Base-by-base conservation (phyloP, 306 rosid genomes). In the Trifolium dubium region DNA sequence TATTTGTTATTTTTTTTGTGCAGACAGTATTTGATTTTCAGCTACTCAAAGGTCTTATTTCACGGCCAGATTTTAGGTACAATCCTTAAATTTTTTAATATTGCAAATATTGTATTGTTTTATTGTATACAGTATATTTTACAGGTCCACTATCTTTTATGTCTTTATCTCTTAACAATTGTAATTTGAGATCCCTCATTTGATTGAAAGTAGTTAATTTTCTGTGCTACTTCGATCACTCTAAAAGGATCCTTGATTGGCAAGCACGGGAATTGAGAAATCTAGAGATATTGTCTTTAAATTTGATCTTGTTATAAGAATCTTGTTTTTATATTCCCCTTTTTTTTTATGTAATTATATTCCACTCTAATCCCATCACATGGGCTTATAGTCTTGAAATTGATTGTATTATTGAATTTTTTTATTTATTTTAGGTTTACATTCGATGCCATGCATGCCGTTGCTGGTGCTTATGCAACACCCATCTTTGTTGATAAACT, bases 391-490 rank as follows among this genome's bases (percentile, higher is more conserved):
- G 58, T 53, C 77, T 64, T 71, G 73, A 74, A 67, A 43, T 53
- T 53, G 69, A 59, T 64, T 69, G 15, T 73, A 34, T 63, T 72
- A 32, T 68, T 63, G 64, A 32, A 30, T 8, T n/a, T 67, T 67
- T 14, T 32, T 44, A 10, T 44, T 31, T 54, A 30, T 81, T 71
- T 69, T 73, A 95, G 98, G 96, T 90, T 92, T 80, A 47, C 80
- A 63, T 92, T 87, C 78, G 99, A 94, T 67, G 98, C 97, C 81
- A 95, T 95, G 99, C 99, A 95, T 81, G 99, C 99, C 19, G 93
- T 95, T 78, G 85, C 97, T 74, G 99, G 99, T 65, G 98, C 99
- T 79, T 95, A 95, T 83, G 93, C 97, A 39, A 86, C 83, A 77
- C 98, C 99, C 37, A 95, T 95, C 75, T 95, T 92, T 75, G 96